Percentiles rank a stretch among this genome's conserved stretches.
These are phyloP conservation scores for Aspergillus cristatus DNA, from an alignment of 495 filamentous ascomycete genomes.

Conservation along the genomic window DNA sequence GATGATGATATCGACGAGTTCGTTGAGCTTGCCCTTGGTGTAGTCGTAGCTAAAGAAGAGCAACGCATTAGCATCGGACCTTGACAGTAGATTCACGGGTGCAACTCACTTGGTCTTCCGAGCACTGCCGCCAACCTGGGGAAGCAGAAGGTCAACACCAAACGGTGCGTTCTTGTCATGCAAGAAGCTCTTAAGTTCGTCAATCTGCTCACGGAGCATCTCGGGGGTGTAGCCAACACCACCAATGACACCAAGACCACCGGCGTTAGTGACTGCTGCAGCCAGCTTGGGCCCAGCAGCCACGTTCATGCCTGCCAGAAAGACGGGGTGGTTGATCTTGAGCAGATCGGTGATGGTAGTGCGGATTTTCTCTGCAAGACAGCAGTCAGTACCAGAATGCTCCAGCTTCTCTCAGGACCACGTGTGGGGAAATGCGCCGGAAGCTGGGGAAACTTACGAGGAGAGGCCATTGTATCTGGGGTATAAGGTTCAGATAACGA, in stretches of 20 bases:
- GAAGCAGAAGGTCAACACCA: constrained; percentile 89
- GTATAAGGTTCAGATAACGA: constrained; percentile 7
- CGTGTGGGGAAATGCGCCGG: constrained; percentile 11
- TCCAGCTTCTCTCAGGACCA: constrained; percentile 3
- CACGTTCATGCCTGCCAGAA: constrained; percentile 98
- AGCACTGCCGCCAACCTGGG: constrained; percentile 87
- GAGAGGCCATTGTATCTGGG: constrained; percentile 56
- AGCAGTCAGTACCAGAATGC: constrained; percentile 15
- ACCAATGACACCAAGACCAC: constrained; percentile 92
- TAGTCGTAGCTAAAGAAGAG: constrained; percentile 76
- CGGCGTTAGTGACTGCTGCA: constrained; percentile 93
- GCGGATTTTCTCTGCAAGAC: constrained; percentile 62
- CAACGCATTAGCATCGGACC: constrained; percentile 11
- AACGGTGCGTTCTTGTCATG: constrained; percentile 97
- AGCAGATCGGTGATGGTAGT: constrained; percentile 90
- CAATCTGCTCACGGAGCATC: constrained; percentile 91
- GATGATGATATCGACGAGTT: constrained; percentile 87
- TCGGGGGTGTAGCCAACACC: constrained; percentile 95
- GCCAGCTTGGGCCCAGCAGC: constrained; percentile 95
- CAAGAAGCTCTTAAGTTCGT: constrained; percentile 83
- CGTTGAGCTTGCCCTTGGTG: constrained; percentile 95
- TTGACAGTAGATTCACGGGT: not conserved
- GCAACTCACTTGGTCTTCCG: constrained; percentile 80
- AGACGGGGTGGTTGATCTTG: constrained; percentile 91
- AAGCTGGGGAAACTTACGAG: constrained; percentile 49